Evolutionary conservation across 2,329 filamentous ascomycete species (phyloP).

Genomic region (Colletotrichum sp.): DNA sequence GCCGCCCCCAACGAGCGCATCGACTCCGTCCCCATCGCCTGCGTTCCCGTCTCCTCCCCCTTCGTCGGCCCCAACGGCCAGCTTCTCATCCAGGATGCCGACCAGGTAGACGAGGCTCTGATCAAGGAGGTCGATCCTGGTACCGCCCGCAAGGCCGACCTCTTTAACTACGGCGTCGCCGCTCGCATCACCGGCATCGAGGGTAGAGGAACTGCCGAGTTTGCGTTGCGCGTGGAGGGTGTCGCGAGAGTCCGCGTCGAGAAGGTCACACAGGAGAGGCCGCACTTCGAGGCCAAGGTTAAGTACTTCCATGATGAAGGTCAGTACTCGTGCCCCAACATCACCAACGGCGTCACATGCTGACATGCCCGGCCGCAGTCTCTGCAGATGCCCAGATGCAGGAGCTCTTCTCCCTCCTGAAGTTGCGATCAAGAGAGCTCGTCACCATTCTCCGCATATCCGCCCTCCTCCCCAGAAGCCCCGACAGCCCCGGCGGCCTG

Average conservation of each 20-base stretch:
- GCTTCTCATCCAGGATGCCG: constrained; percentile 71
- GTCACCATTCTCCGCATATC: constrained; percentile 84
- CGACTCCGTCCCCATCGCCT: constrained; percentile 79
- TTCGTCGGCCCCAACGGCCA: constrained; percentile 77
- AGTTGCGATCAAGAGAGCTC: constrained; percentile 84
- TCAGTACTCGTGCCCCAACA: constrained; percentile 39
- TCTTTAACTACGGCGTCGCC: constrained; percentile 84
- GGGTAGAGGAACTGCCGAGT: constrained; percentile 75
- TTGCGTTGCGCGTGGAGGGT: constrained; percentile 87
- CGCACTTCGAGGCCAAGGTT: constrained; percentile 86
- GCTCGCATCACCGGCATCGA: constrained; percentile 81
- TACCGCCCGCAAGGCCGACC: constrained; percentile 69
- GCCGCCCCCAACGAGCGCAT: constrained; percentile 69
- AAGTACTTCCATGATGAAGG: constrained; percentile 72
- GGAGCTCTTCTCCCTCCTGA: constrained; percentile 79
- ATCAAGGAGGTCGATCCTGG: constrained; percentile 59
- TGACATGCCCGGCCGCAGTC: constrained; percentile 14
- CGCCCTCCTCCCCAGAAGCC: constrained; percentile 73
- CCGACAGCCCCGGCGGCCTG: constrained; percentile 64
- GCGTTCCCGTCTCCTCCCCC: constrained; percentile 82
- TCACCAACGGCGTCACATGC: neutral
- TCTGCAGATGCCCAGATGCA: constrained; percentile 64
- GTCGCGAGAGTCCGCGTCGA: constrained; percentile 78
- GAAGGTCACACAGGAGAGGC: constrained; percentile 75
- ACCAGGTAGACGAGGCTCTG: constrained; percentile 49